A percentile compares a stretch with the other conserved stretches of the same genome.
These are phyloP conservation scores for Coprinopsis strossmayeri DNA, from an alignment of 768 basidiomycete genomes.

Conservation along the genomic window DNA sequence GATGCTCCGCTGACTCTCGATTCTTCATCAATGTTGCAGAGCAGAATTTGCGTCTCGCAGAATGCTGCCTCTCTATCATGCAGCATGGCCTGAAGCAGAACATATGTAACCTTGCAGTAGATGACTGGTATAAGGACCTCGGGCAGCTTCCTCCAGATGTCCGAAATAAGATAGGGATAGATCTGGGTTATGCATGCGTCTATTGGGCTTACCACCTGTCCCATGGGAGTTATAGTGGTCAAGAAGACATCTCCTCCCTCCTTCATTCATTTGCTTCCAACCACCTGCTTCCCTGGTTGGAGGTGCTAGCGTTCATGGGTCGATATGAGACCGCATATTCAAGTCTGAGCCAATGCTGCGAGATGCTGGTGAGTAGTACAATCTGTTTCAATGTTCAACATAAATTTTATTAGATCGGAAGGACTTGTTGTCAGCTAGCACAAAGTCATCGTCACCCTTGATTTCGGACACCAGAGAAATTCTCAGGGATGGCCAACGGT, in stretches of 20 bases:
- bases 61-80: background rate
- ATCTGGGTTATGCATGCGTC: background rate
- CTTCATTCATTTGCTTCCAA: background rate
- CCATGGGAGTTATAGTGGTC: background rate
- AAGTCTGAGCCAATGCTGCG: background rate
- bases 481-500: background rate
- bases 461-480: background rate
- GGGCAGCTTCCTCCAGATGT: background rate
- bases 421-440: too few species aligned
- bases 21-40: background rate
- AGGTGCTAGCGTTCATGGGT: background rate
- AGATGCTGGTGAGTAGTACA: too few species aligned
- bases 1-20: background rate
- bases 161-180: background rate
- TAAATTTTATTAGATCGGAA: too few species aligned
- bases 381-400: background rate
- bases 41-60: background rate
- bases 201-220: slow-evolving; percentile 1
- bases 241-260: background rate
- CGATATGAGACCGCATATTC: background rate
- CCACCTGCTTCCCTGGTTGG: background rate
- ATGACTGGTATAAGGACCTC: background rate
- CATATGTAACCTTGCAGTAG: background rate
- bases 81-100: background rate
- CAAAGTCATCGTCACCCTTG: too few species aligned